A percentile compares a stretch with the other conserved stretches of the same genome.
These are phyloP conservation scores for Fomitopsis betulina DNA, from an alignment of 1,284 basidiomycete genomes.

Conservation along the genomic window DNA sequence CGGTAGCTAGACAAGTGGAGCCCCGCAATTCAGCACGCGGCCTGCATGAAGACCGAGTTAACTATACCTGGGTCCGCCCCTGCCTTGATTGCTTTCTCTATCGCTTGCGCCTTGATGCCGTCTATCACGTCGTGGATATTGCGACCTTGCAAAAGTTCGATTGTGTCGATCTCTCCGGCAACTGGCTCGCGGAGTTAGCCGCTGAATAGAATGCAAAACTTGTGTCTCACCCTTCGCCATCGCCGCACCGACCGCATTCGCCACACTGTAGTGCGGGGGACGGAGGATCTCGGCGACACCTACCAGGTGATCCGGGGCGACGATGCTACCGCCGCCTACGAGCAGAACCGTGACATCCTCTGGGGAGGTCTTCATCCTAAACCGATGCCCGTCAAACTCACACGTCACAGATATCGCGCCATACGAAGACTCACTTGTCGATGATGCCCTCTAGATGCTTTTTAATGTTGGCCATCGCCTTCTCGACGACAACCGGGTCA, in stretches of 20 bases:
- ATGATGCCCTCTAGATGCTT: slow-evolving; percentile 42
- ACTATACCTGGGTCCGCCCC: slow-evolving; percentile 38
- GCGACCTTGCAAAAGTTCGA: slow-evolving; percentile 36
- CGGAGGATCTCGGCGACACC: slow-evolving; percentile 46
- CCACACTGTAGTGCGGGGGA: slow-evolving; percentile 45
- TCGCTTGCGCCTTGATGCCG: slow-evolving; percentile 38
- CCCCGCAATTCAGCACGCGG: no score
- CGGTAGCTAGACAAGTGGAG: no score
- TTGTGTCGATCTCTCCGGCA: slow-evolving; percentile 34
- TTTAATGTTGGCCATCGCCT: slow-evolving; percentile 40
- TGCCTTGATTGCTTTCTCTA: slow-evolving; percentile 37
- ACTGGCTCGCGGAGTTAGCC: slow-evolving; percentile 17
- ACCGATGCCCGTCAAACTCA: no score
- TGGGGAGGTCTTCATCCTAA: slow-evolving; percentile 52
- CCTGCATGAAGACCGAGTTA: not conserved
- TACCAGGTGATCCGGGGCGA: slow-evolving; percentile 37
- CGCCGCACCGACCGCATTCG: slow-evolving; percentile 54
- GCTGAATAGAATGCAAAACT: not conserved
- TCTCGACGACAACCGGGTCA: slow-evolving; percentile 23
- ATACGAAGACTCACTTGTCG: slow-evolving; percentile 18
- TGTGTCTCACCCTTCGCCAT: slow-evolving; percentile 35
- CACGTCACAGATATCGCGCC: no score
- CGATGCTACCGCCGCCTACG: slow-evolving; percentile 49
- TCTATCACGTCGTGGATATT: slow-evolving; percentile 38
- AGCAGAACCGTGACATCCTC: slow-evolving; percentile 43